Evolutionary conservation across 148 eudicot genomes (phyloP).

Genomic region (Vaccinium vitisidaea): DNA sequence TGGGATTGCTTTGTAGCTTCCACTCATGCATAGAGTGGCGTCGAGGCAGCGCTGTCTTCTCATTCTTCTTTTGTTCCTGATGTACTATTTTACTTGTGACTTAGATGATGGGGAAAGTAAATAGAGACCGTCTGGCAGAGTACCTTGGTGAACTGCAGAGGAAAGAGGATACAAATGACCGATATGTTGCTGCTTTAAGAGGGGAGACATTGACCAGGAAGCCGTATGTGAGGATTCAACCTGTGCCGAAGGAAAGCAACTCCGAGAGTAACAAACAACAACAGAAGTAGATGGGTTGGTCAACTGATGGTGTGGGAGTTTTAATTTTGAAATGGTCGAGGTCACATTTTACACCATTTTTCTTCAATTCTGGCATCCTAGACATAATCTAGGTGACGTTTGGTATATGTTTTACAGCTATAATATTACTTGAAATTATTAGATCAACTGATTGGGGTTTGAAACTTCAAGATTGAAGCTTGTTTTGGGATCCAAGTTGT

Average conservation of each 20-base stretch:
- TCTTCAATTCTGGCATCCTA: neutral
- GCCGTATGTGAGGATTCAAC: slow-evolving; percentile 73
- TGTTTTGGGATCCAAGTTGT: neutral
- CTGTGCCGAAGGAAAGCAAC: slow-evolving; percentile 35
- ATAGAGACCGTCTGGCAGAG: slow-evolving; percentile 78
- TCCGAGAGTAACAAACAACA: slow-evolving; percentile 37
- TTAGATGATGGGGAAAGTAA: slow-evolving; percentile 95
- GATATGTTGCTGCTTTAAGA: slow-evolving; percentile 86
- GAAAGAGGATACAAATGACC: slow-evolving; percentile 86
- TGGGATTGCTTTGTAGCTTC: neutral
- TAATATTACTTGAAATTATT: neutral
- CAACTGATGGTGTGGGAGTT: neutral
- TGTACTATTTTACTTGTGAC: slow-evolving; percentile 19
- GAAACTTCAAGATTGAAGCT: neutral
- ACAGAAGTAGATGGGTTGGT: slow-evolving; percentile 6
- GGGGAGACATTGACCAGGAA: slow-evolving; percentile 94
- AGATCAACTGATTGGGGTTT: neutral
- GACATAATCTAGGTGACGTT: neutral
- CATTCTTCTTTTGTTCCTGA: neutral
- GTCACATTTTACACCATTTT: neutral
- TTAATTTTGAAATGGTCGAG: neutral
- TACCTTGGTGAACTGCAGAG: slow-evolving; percentile 86
- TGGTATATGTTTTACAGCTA: neutral
- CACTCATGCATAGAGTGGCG: neutral
- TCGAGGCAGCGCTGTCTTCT: neutral